Conservation (phyloP, 306 rosid species). For the Aeschynomene evenia region DNA sequence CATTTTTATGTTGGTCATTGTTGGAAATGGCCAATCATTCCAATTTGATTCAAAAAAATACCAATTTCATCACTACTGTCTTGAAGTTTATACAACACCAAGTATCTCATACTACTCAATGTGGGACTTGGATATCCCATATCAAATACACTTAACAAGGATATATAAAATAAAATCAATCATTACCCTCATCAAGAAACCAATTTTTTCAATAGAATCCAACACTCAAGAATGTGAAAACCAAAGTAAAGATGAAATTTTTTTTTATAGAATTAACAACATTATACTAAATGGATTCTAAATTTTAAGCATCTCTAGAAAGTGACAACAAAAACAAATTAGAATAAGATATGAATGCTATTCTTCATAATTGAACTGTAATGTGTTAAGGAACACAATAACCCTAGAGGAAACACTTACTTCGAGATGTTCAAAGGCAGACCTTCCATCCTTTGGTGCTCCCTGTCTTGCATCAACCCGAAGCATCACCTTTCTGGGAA, state of each 20-base stretch:
- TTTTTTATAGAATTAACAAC: background rate
- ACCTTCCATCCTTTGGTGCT: constrained; percentile 84
- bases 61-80: background rate
- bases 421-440: constrained; percentile 83
- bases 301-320: background rate
- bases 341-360: background rate
- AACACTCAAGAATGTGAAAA: background rate
- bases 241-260: background rate
- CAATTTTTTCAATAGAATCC: no score
- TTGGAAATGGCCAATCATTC: background rate
- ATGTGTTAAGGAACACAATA: background rate
- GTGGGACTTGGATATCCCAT: no score
- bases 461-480: constrained; percentile 92
- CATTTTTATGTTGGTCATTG: background rate
- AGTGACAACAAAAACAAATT: background rate
- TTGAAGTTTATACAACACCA: no score
- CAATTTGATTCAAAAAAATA: background rate
- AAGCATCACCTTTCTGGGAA: constrained; percentile 74
- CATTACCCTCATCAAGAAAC: no score
- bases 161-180: no score
- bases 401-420: constrained; percentile 40
- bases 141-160: no score
- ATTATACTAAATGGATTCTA: background rate
- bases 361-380: constrained; percentile 1
- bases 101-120: no score